Conservation (phyloP, 2,329 filamentous ascomycete genomes). For the Xylaria sp. region DNA sequence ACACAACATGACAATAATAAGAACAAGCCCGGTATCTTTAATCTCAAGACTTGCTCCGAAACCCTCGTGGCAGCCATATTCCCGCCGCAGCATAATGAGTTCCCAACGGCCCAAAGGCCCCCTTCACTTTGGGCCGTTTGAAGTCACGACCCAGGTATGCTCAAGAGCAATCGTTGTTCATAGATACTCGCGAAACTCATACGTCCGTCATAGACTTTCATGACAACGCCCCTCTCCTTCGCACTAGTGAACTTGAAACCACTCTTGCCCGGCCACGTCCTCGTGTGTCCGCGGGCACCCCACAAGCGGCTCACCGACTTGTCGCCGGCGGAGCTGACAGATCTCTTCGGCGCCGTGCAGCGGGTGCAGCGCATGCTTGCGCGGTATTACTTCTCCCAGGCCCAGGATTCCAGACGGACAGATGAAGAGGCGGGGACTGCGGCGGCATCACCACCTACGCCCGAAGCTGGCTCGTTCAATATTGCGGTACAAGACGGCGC, state of each 20-base stretch:
- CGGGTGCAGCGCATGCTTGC: slow-evolving; percentile 78
- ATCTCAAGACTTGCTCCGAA: slow-evolving; percentile 6
- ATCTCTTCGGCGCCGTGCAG: slow-evolving; percentile 88
- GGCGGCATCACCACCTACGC: slow-evolving; percentile 48
- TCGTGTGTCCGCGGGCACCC: slow-evolving; percentile 76
- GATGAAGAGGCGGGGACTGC: background rate
- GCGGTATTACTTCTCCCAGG: slow-evolving; percentile 54
- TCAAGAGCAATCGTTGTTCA: background rate
- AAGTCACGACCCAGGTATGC: slow-evolving; percentile 74
- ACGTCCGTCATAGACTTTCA: slow-evolving; percentile 72
- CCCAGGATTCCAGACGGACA: background rate
- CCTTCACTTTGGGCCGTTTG: slow-evolving; percentile 75
- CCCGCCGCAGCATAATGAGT: slow-evolving; percentile 13
- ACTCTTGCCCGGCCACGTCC: slow-evolving; percentile 88
- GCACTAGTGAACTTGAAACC: slow-evolving; percentile 96
- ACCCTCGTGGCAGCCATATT: background rate
- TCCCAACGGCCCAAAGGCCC: slow-evolving; percentile 22
- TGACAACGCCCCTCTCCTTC: slow-evolving; percentile 78
- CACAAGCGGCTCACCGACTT: slow-evolving; percentile 80
- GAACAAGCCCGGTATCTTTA: background rate
- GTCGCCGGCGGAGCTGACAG: slow-evolving; percentile 69
- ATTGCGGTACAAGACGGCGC: slow-evolving; percentile 93
- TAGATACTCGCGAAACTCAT: slow-evolving; percentile 8
- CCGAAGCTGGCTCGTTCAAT: slow-evolving; percentile 77
- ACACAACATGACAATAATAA: slow-evolving; percentile 17